These are phyloP conservation scores for Stipa capillata DNA, from an alignment of 176 grass and related monocot species.

Conservation along the genomic window DNA sequence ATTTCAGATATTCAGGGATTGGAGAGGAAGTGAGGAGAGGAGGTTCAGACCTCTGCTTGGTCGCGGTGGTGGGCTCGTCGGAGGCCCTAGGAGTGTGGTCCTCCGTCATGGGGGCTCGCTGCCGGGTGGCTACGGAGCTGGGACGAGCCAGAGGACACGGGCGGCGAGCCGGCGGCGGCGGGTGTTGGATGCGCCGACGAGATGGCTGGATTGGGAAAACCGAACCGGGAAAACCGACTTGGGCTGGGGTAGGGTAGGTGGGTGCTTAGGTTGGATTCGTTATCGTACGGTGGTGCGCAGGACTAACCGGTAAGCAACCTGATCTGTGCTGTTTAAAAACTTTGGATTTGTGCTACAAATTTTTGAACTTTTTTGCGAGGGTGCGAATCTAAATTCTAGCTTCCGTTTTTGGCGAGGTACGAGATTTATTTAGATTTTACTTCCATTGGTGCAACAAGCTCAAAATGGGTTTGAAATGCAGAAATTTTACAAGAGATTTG, in stretches of 20 bases:
- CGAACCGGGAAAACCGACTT: background rate
- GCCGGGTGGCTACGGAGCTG: background rate
- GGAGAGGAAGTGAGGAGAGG: background rate
- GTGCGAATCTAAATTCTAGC: no score
- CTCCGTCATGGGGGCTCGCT: slow-evolving; percentile 38
- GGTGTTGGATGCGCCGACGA: background rate
- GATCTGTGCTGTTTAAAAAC: background rate
- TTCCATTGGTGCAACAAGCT: no score
- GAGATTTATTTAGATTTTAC: no score
- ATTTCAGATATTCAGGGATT: background rate
- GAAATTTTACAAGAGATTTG: no score
- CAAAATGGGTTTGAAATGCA: no score
- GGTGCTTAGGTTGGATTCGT: background rate
- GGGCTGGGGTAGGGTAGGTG: background rate
- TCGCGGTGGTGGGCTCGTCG: slow-evolving; percentile 10
- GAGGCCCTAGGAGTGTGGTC: slow-evolving; percentile 21
- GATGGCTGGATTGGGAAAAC: background rate
- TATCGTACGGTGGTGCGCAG: background rate
- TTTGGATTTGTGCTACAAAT: no score
- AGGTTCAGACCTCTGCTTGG: slow-evolving; percentile 40
- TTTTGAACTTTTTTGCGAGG: no score
- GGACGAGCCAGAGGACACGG: background rate
- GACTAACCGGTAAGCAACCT: background rate
- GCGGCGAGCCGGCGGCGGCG: background rate
- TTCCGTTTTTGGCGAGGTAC: no score